Evolutionary conservation across 2,329 filamentous ascomycete genomes (phyloP).

Genomic region (Leptosphaerulina australis): DNA sequence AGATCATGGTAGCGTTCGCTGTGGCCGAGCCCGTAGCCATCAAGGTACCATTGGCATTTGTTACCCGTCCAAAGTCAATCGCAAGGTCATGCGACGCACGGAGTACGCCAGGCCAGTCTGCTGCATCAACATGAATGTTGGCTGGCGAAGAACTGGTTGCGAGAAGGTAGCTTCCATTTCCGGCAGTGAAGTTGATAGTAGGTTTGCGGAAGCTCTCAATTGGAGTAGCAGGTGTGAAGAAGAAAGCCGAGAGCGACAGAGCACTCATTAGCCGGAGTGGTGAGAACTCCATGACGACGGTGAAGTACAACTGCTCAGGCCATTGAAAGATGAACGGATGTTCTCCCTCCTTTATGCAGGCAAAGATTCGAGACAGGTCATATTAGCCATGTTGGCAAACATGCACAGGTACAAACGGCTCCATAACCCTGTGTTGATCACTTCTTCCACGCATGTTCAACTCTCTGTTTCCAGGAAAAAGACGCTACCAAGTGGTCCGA

Average conservation of each 20-base stretch:
- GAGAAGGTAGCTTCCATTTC: constrained; percentile 44
- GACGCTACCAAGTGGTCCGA: constrained; percentile 4
- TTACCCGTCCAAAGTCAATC: constrained; percentile 72
- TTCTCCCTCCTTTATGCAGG: constrained; percentile 10
- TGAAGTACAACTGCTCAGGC: constrained; percentile 4
- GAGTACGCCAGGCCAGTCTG: constrained; percentile 71
- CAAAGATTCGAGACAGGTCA: constrained; percentile 7
- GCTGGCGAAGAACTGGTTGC: constrained; percentile 40
- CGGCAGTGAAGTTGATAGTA: constrained; percentile 55
- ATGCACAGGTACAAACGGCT: constrained; percentile 5
- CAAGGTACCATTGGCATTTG: constrained; percentile 66
- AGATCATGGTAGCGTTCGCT: constrained; percentile 53
- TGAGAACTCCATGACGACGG: constrained; percentile 38
- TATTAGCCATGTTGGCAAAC: constrained; percentile 13
- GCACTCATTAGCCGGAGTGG: constrained; percentile 34
- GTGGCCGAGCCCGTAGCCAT: constrained; percentile 59
- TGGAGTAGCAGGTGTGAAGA: constrained; percentile 37
- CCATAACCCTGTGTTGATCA: constrained; percentile 14
- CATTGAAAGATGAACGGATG: constrained; percentile 2
- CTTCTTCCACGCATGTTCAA: background rate
- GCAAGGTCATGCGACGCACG: constrained; percentile 71
- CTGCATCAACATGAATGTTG: constrained; percentile 43
- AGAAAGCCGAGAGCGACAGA: constrained; percentile 30
- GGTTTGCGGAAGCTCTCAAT: constrained; percentile 54
- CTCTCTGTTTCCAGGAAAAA: constrained; percentile 8